Conservation (phyloP, 345 rosid genomes). For the Schrenkiella parvula region DNA sequence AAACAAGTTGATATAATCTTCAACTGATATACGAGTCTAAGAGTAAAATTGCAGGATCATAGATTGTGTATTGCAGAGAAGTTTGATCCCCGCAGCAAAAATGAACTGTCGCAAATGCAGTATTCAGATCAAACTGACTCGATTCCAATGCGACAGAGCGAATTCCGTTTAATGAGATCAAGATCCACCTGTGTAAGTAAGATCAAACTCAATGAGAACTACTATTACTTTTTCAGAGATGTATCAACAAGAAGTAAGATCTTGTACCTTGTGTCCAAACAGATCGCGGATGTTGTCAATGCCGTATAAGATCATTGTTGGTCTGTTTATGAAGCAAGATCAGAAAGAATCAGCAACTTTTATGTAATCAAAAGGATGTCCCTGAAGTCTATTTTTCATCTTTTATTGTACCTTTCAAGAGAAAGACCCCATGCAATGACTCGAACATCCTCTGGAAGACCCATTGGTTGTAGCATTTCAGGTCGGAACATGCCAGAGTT, state of each 20-base stretch:
- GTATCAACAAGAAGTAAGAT: background rate
- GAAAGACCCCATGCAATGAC: constrained; percentile 98
- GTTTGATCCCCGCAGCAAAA: background rate
- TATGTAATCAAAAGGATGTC: background rate
- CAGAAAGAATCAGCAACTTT: background rate
- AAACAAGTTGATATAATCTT: background rate
- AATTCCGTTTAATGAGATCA: constrained; percentile 67
- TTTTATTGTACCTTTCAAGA: constrained; percentile 69
- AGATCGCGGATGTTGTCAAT: constrained; percentile 85
- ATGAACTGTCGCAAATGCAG: background rate
- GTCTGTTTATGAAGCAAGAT: constrained; percentile 43
- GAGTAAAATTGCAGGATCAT: background rate
- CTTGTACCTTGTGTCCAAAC: constrained; percentile 88
- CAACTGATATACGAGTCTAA: background rate
- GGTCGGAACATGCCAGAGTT: constrained; percentile 98
- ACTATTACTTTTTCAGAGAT: background rate
- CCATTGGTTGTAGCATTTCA: constrained; percentile 94
- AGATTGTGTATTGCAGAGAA: background rate
- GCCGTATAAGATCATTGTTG: constrained; percentile 87
- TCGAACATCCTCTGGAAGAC: constrained; percentile 80
- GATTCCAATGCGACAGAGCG: constrained; percentile 66
- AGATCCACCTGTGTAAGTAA: constrained; percentile 91
- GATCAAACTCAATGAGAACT: background rate
- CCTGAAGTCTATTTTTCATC: background rate
- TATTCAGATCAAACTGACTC: constrained; percentile 19